Base-by-base conservation (phyloP, 164 flowering plant genomes). In the Buxus sempervirens region DNA sequence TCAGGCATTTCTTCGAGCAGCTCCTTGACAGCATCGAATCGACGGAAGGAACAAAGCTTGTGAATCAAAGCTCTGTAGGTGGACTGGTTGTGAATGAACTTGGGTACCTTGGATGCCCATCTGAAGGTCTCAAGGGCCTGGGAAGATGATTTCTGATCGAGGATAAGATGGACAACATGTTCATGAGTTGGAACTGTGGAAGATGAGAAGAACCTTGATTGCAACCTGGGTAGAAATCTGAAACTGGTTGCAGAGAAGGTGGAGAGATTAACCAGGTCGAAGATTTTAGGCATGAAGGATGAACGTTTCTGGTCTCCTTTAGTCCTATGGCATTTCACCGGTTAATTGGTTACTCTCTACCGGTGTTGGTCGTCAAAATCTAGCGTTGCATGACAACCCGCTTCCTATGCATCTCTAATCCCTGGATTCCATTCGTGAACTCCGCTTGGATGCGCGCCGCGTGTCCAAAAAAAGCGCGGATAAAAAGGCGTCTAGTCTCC, bases 1-100 rank as follows among this genome's bases (percentile, higher is more conserved):
- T 60, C n/a, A 21, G 90, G 90, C 87, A 91, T 91, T 86, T 90
- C 93, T 65, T 86, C 87, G 71, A 94, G 95, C 84, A 94, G 64
- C 13, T 84, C 58, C 2, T 78, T 56, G 67, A 80, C 90, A 24
- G 71, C 67, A 5, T 85, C 83, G 48, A 91, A 91, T 12, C 83
- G 82, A 55, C 92, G 86, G 62, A 87, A 90, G 64, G 74, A 2
- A 64, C 90, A 90, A 38, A 94, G 79, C 82, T 84, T 90, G 83
- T 85, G 86, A 49, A 91, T 73, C 62, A 91, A 59, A 42, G 93
- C 93, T 41, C 87, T 77, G 86, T 88, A 90, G 42, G 94, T 93
- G 66, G 91, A 83, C 53, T 78, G 87, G 59, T 78, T 74, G 76
- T 90, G 95, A 26, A 78, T 77, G 80, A 88, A 90, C 59, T 73